Conservation (phyloP, 2,329 filamentous ascomycete species). For the Sporothrix mexicana region DNA sequence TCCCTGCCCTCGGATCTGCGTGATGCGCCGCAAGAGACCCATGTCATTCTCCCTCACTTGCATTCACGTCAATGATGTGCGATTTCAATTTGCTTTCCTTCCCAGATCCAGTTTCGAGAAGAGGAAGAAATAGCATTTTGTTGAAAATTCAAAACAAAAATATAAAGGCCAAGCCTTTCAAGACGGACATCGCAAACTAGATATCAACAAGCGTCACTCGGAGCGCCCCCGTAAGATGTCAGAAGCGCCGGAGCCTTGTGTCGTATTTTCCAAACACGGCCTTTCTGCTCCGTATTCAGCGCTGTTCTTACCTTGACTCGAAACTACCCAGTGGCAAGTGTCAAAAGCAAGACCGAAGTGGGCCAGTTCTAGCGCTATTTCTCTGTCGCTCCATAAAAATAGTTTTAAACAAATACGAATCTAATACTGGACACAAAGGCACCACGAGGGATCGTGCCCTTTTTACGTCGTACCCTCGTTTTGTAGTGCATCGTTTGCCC, state of each 20-base stretch:
- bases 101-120: background rate
- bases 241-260: constrained; percentile 14
- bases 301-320: background rate
- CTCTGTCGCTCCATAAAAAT: background rate
- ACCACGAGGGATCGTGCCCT: background rate
- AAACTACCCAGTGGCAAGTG: background rate
- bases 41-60: background rate
- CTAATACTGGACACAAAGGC: constrained; percentile 1
- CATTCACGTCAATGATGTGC: constrained; percentile 9
- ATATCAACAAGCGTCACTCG: background rate
- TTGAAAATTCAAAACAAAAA: background rate
- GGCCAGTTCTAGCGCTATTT: background rate
- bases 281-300: constrained; percentile 6
- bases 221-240: background rate
- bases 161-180: background rate
- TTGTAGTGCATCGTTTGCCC: background rate
- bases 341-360: background rate
- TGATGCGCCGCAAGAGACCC: constrained; percentile 17
- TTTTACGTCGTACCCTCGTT: background rate
- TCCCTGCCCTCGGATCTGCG: constrained; percentile 24
- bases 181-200: background rate
- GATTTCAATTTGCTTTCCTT: background rate
- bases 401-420: constrained; percentile 18
- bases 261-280: constrained; percentile 17
- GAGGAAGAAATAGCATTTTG: background rate